Base-by-base conservation (phyloP, 2,329 filamentous ascomycete genomes). In the Aspergillus tubingensis region DNA sequence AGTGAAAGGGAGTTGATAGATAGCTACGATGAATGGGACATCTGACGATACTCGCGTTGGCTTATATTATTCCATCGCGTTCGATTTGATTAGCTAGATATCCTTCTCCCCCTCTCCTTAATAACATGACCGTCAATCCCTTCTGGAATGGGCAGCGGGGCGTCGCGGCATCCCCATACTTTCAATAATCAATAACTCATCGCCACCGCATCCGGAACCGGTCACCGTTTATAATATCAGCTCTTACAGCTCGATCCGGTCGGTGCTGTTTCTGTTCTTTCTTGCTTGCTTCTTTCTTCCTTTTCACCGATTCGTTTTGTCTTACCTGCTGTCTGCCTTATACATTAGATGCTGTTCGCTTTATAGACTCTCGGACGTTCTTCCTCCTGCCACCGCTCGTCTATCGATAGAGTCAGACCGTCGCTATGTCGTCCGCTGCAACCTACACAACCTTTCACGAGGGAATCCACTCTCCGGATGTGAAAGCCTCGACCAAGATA, bases 371-470 rank as follows among this genome's bases (percentile, higher is more conserved):
- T 32, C 57, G 11, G 58, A 27, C 25, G 7, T 27, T 8, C 25
- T 27, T 27, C 7, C 25, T 8, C 25, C 25, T 27, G 25, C 25
- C 25, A 36, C 32, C 32, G 11, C 10, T 11, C 32, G 32, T 36
- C 32, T 36, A 13, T 36, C 32, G 32, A 36, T 36, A 13, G 11
- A 36, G 32, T 36, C 11, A 13, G 32, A 36, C 11, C 32, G 21
- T 41, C 48, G 21, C 62, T 65, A 36, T 55, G 30, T 23, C 58
- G 32, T 53, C 47, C 19, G 59, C 68, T 13, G 59, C 66, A 47
- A 68, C 70, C 3, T 64, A 69, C 54, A 66, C 69, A n/a, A 44
- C 59, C 3, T 62, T 71, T 27, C 66, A 70, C 47, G 65, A 67
- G 53, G 70, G 65, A 58, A 47, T 67, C 6, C 59, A 63, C 25